phyloP scores from a whole-genome alignment of 2,329 filamentous ascomycete species.

The Tolypocladium inflatum region DNA sequence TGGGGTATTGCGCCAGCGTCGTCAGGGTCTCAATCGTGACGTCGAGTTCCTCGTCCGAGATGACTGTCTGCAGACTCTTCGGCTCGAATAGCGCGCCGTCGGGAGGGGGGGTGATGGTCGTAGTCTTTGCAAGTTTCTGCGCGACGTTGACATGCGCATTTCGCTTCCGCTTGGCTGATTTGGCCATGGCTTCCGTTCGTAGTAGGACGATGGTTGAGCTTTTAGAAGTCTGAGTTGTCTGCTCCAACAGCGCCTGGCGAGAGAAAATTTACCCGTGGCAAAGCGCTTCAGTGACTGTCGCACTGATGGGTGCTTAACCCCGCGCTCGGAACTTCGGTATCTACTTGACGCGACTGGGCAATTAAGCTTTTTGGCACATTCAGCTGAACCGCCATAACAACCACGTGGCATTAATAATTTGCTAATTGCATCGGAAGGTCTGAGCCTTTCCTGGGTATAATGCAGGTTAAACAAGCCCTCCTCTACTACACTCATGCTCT shows the following conservation, averaged over 20 bases:
- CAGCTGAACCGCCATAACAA: no score
- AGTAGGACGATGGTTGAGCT: background rate
- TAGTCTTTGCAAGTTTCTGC: conserved; percentile 28
- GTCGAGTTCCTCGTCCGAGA: conserved; percentile 57
- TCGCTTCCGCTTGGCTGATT: conserved; percentile 36
- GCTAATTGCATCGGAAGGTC: no score
- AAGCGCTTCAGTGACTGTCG: background rate
- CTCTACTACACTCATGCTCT: no score
- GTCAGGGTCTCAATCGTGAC: conserved; percentile 56
- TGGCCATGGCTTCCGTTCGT: conserved; percentile 12
- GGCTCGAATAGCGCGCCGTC: conserved; percentile 28
- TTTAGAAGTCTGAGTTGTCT: background rate
- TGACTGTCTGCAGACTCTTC: conserved; percentile 41
- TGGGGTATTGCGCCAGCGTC: conserved; percentile 47
- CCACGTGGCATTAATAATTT: no score
- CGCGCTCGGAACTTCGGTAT: no score
- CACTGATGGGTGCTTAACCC: no score
- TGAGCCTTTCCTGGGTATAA: no score
- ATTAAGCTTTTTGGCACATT: no score
- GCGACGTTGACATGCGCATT: conserved; percentile 22
- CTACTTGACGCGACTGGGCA: no score
- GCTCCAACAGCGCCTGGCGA: background rate
- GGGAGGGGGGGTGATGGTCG: conserved; percentile 20
- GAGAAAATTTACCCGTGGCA: background rate
- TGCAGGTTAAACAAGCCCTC: no score